Evolutionary conservation across 352 stramenopile species (phyloP), one percentile per base, ranked within the genome.

Genomic region (Phytopythium litorale): DNA sequence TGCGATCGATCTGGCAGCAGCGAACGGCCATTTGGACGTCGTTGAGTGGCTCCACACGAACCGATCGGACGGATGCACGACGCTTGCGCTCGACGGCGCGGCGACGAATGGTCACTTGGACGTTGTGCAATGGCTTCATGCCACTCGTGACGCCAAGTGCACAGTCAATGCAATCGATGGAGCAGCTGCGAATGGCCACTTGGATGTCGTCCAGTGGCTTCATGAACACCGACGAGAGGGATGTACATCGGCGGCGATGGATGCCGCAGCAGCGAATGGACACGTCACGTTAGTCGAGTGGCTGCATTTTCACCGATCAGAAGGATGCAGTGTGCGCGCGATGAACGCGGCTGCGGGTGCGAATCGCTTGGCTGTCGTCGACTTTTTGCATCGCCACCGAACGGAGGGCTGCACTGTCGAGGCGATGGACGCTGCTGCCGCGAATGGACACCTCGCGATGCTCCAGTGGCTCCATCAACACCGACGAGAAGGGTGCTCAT

Each of bases 51-150:
- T 75, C 6, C 65, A 72, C 61, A 49, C 43, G 0, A 52, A 81
- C 45, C 56, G 65, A 40, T 46, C 42, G 7, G 68, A 74, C 43
- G 61, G 61, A 3, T 67, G 65, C 16, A 70, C 61, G 4, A 64
- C 66, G 28, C 30, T 72, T 7, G 72, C 74, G 1, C 80, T 86
- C 72, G 72, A 76, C 3, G 50, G 73, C 9, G 74, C 77, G 3
- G 77, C 72, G 0, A 68, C 68, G 23, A 77, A 73, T 11, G 72
- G 70, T 3, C 63, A 81, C 49, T 6, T 84, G 23, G 62, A 79
- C 7, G 45, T 84, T 2, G 70, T 79, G 15, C 65, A 68, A 25
- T 76, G 66, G 71, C 65, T 79, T 6, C 68, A 70, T 42, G 21
- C 42, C 3, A 64, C 70, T 58, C 52, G 65, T 33, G 19, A 46